Conservation (phyloP, 208 protist species). For the Wallacemonas sp. region DNA sequence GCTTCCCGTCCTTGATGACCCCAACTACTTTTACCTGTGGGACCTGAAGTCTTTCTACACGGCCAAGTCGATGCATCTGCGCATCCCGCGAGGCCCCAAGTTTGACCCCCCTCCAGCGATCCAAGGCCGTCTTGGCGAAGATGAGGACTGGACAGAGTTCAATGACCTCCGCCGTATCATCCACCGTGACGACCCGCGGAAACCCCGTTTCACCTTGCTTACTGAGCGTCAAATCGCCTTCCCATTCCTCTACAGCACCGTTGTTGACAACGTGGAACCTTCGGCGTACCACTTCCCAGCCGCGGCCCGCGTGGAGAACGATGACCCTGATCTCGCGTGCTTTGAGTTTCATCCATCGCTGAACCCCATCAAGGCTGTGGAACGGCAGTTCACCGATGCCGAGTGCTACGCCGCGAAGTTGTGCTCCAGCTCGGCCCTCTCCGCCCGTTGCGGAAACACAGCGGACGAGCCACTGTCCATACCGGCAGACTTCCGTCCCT, state of each 20-base stretch:
- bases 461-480: slow-evolving; percentile 28
- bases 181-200: slow-evolving; percentile 94
- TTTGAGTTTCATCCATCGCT: slow-evolving; percentile 99
- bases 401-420: slow-evolving; percentile 28
- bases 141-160: slow-evolving; percentile 99
- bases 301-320: slow-evolving; percentile 91
- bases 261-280: slow-evolving; percentile 94
- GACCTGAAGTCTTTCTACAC: slow-evolving; percentile 99
- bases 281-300: slow-evolving; percentile 95
- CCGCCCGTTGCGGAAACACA: slow-evolving; percentile 20
- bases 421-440: slow-evolving; percentile 29
- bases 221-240: slow-evolving; percentile 99
- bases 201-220: slow-evolving; percentile 94
- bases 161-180: slow-evolving; percentile 99
- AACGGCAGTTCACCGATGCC: slow-evolving; percentile 39
- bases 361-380: slow-evolving; percentile 95
- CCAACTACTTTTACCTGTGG: slow-evolving; percentile 99
- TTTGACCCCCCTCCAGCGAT: slow-evolving; percentile 82
- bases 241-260: slow-evolving; percentile 99
- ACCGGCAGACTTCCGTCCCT: slow-evolving; percentile 77
- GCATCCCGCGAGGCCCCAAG: slow-evolving; percentile 99
- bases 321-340: slow-evolving; percentile 97
- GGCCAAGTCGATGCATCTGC: slow-evolving; percentile 99
- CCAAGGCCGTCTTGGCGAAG: slow-evolving; percentile 68
- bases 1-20: slow-evolving; percentile 97